Percentiles rank a stretch among this genome's conserved stretches.
phyloP scores from a whole-genome alignment of 805 yeast species.

The Blastobotrys mokoenaii region DNA sequence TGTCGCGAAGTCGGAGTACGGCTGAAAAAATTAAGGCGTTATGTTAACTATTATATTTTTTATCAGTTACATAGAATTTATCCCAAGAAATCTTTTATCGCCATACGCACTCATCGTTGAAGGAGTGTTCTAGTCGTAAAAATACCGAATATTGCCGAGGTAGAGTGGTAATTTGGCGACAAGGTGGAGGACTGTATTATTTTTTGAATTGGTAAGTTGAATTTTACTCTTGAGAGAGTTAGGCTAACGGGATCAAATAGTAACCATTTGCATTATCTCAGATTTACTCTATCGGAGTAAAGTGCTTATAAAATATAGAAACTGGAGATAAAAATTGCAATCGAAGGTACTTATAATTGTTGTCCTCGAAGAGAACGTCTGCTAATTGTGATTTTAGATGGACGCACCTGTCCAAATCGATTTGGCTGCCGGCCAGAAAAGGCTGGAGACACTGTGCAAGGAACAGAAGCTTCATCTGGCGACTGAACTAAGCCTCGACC shows the following conservation, averaged over 20 bases:
- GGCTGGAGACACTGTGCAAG: conserved; percentile 8
- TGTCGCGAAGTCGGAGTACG: too few relatives aligned
- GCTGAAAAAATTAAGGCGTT: too few relatives aligned
- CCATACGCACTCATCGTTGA: too few relatives aligned
- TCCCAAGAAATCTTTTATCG: too few relatives aligned
- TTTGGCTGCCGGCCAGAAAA: conserved; percentile 4
- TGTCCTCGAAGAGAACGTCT: background rate
- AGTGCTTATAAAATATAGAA: background rate
- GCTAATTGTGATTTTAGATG: conserved; percentile 6
- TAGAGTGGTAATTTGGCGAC: too few relatives aligned
- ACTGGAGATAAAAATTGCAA: background rate
- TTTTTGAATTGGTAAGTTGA: too few relatives aligned
- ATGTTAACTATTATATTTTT: too few relatives aligned
- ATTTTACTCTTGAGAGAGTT: too few relatives aligned
- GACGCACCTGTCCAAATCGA: conserved; percentile 9
- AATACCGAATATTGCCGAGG: too few relatives aligned
- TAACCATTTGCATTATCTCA: background rate
- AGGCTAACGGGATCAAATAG: background rate
- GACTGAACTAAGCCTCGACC: background rate
- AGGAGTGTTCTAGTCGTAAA: too few relatives aligned
- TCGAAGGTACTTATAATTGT: background rate
- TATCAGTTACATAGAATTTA: too few relatives aligned
- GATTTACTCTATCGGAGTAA: background rate
- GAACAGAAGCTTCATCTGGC: background rate
- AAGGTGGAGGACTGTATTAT: too few relatives aligned